Base-by-base conservation (phyloP, 148 eudicot species). In the Rhododendron kiyosumense region DNA sequence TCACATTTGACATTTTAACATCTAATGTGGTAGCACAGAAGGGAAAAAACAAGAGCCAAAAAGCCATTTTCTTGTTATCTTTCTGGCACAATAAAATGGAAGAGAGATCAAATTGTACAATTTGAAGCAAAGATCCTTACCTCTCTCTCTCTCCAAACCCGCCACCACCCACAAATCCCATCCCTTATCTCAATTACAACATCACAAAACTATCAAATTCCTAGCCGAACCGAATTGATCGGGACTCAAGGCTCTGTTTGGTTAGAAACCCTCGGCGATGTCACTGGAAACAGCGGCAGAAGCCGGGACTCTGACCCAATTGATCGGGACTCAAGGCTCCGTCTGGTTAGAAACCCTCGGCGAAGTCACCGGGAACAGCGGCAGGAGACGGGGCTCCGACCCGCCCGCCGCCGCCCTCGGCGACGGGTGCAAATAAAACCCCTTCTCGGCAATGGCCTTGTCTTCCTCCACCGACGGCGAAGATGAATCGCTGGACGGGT, bases 391-490 rank as follows among this genome's bases (percentile, higher is more conserved):
- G 20, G 82, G 82, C 59, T 94, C 97, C 83, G 89, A 89, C 7
- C 92, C 84, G 17, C 88, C 91, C 3, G 92, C 87, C 0, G 91
- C 87, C 1, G 90, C 85, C 80, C 85, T 82, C 28, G 98, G 96
- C 28, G 94, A 92, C 4, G 94, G 94, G 79, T 94, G 99, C 45
- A 96, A 84, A 51, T 91, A 96, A 85, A 92, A 96, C 3, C 95
- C 94, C 76, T 95, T 96, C 61, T 95, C 96, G 0, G 96, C 96
- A 38, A 95, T 95, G 3, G 94, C 99, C 48, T 78, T 92, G 5
- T 92, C 96, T 65, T 95, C 97, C 79, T 92, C 95, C 0, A 84
- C 54, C 15, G 90, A 86, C n/a, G 93, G 90, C 61, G 61, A 54
- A 18, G 95, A 89, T 0, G 95, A 89, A 79, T 90, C 92, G 52